Evolutionary conservation across 2,329 filamentous ascomycete species (phyloP).

Genomic region (Penicillium sp.): DNA sequence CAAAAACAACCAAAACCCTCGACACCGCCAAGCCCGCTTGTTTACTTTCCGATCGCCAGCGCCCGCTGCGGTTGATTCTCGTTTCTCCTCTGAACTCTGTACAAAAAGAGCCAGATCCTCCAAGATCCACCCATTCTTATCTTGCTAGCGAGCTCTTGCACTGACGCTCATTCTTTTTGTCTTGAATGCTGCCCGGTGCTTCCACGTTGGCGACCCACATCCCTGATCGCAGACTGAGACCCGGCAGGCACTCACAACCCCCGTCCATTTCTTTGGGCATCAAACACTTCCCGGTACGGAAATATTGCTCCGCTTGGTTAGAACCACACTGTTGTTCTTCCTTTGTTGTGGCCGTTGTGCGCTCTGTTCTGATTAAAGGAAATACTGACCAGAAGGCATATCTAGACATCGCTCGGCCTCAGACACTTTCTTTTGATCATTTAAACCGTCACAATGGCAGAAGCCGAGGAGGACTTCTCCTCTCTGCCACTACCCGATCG

Average conservation of each 20-base stretch:
- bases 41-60: constrained; percentile 29
- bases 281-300: constrained; percentile 19
- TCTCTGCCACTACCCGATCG: constrained; percentile 46
- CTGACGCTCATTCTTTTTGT: not conserved
- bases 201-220: not conserved
- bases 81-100: not conserved
- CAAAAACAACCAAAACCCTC: constrained; percentile 22
- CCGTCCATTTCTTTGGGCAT: constrained; percentile 24
- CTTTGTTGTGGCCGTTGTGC: not conserved
- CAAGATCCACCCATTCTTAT: constrained; percentile 2
- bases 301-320: not conserved
- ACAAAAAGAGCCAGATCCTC: not conserved
- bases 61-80: constrained; percentile 23
- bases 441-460: constrained; percentile 40
- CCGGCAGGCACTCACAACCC: constrained; percentile 8
- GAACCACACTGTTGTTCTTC: not conserved
- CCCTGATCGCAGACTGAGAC: constrained; percentile 15
- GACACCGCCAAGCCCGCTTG: constrained; percentile 28
- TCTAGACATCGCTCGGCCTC: constrained; percentile 1
- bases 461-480: constrained; percentile 47
- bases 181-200: not conserved
- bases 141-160: not conserved
- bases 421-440: constrained; percentile 2
- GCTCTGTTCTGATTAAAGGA: not conserved
- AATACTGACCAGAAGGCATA: constrained; percentile 8